Evolutionary conservation across 176 grass and related monocot genomes (phyloP).

Genomic region (Neostapfia colusana): DNA sequence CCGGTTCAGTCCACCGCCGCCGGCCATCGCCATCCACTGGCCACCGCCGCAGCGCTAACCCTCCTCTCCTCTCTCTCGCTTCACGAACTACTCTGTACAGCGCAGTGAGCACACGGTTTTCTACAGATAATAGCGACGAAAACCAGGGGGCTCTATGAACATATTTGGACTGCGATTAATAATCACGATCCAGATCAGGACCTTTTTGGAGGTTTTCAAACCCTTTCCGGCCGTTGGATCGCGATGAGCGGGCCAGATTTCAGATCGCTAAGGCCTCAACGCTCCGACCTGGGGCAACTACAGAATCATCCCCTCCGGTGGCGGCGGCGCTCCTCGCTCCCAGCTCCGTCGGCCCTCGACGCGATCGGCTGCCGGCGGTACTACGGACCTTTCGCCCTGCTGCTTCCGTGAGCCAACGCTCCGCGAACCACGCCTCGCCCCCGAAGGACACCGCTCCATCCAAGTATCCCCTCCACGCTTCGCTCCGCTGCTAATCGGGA

Average conservation of each 20-base stretch:
- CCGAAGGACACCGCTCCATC: neutral
- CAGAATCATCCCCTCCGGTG: neutral
- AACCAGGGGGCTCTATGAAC: neutral
- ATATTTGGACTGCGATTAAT: neutral
- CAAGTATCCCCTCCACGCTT: neutral
- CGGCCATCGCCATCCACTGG: conserved; percentile 53
- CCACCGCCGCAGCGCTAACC: neutral
- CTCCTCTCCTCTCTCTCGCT: neutral
- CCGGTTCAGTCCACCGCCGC: conserved; percentile 51
- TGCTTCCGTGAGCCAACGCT: neutral
- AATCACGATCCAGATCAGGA: neutral
- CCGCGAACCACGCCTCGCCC: neutral
- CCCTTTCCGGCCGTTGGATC: neutral
- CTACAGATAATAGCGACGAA: neutral
- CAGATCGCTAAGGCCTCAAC: neutral
- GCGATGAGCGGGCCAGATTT: neutral
- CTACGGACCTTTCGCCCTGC: neutral
- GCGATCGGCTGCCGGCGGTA: neutral
- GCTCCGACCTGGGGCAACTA: neutral
- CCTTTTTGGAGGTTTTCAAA: neutral
- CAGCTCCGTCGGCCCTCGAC: neutral
- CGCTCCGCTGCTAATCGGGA: neutral
- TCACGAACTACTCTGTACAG: neutral
- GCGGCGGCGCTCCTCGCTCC: neutral
- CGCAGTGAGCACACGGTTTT: neutral